phyloP scores from a whole-genome alignment of 2,329 filamentous ascomycete species.

The Tolypocladium endophyticum region DNA sequence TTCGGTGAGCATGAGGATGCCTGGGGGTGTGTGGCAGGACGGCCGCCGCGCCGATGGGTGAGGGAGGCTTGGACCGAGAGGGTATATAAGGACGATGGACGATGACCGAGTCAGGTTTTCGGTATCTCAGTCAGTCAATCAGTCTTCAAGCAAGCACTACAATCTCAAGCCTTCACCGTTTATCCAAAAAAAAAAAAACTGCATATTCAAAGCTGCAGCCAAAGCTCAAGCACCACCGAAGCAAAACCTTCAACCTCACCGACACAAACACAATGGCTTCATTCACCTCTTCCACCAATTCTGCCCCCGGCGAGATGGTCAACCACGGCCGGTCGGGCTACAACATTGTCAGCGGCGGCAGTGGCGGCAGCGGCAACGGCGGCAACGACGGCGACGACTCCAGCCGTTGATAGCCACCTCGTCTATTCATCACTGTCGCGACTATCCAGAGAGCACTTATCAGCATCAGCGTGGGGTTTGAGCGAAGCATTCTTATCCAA shows the following conservation, averaged over 20 bases:
- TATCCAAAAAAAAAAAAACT: background rate
- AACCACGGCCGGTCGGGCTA: slow-evolving; percentile 32
- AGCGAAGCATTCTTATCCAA: background rate
- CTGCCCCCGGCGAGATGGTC: slow-evolving; percentile 18
- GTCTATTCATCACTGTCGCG: background rate
- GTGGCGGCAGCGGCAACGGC: slow-evolving; percentile 9
- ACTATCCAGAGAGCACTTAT: no score
- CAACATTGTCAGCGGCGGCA: slow-evolving; percentile 24
- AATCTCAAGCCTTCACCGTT: background rate
- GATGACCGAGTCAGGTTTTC: background rate
- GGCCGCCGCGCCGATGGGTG: background rate
- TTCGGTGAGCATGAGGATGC: background rate
- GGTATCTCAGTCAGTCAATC: background rate
- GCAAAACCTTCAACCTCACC: background rate
- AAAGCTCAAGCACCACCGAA: slow-evolving; percentile 3
- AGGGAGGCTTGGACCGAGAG: background rate
- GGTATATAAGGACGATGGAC: background rate
- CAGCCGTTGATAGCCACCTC: background rate
- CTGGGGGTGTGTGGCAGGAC: background rate
- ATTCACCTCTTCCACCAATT: slow-evolving; percentile 12
- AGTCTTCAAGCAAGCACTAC: background rate
- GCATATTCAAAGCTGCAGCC: background rate
- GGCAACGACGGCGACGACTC: slow-evolving; percentile 15
- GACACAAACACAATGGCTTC: slow-evolving; percentile 6
- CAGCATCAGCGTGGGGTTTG: background rate